Evolutionary conservation across 2,329 filamentous ascomycete genomes (phyloP), one percentile per base, ranked within the genome.

Genomic region (Escovopsis sp.): DNA sequence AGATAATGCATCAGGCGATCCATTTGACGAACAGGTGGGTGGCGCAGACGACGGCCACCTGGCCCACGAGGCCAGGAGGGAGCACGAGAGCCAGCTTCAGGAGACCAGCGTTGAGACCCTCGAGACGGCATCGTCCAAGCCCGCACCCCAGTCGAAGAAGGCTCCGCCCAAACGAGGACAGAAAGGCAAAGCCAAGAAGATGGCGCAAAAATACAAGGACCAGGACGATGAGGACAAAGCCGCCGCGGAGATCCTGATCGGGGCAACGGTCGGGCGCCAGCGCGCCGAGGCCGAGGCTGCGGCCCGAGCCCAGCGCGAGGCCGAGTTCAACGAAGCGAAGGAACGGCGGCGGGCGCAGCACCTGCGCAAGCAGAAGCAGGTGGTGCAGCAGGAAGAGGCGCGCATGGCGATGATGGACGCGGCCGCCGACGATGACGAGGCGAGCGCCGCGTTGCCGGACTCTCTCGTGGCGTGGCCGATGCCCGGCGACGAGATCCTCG

Each of bases 191-290:
- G 76, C 78, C 30, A 94, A 92, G 63, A 93, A 90, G 55, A 76
- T 84, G 2, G 84, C 84, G 4, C 65, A 73, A 39, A 94, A 94
- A 54, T 98, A 98, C 60, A 88, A 81, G 31, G 66, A 92, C 47
- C 90, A 96, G 64, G 88, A 96, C 47, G 86, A 94, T 37, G 88
- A 94, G 56, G 90, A 98, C 50, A 83, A 86, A 11, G 72, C 71
- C 6, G 71, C 87, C 0, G 85, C 86, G 23, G 80, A 94, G 57
- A 70, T 76, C 17, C 68, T 96, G n/a, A 75, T 94, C n/a, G 90
- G 90, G 27, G 78, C 83, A 2, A 63, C 69, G 39, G 68, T 70
- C 0, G 78, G 78, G 1, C 70, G 72, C 27, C 69, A 81, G 46
- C 76, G 76, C 42, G 73, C 71, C 12, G 73, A 79, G 46, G 79